Conservation (phyloP, 2,329 filamentous ascomycete genomes). For the Colletotrichum phormii region DNA sequence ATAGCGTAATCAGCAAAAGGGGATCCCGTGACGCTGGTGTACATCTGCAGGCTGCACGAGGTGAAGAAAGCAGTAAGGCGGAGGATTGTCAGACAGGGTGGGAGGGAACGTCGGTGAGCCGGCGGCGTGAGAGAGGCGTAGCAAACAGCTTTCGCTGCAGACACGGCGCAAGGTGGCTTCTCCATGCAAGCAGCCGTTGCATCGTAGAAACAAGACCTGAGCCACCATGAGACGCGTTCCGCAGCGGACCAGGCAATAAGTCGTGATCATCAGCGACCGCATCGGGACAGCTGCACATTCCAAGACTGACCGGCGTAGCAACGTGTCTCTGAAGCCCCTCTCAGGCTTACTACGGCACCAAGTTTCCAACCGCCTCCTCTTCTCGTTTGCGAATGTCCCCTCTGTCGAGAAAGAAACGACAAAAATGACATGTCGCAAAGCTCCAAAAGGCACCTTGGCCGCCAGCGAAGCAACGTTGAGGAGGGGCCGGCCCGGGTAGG, state of each 20-base stretch:
- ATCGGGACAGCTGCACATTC: slow-evolving; percentile 27
- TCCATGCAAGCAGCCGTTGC: slow-evolving; percentile 21
- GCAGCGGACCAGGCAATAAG: not conserved
- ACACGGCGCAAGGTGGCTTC: slow-evolving; percentile 10
- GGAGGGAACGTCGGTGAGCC: slow-evolving; percentile 15
- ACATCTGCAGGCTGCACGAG: slow-evolving; percentile 32
- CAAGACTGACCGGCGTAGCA: slow-evolving; percentile 31
- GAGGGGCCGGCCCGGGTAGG: slow-evolving; percentile 18
- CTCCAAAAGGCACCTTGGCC: slow-evolving; percentile 8
- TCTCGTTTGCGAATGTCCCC: not conserved
- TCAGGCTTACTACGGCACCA: slow-evolving; percentile 9
- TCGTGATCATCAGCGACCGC: slow-evolving; percentile 3
- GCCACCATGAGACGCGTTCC: slow-evolving; percentile 15
- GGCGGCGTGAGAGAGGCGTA: slow-evolving; percentile 18
- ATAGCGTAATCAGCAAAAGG: slow-evolving; percentile 19
- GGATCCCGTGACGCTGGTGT: slow-evolving; percentile 23
- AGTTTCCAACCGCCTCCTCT: not conserved
- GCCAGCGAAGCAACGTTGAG: slow-evolving; percentile 31
- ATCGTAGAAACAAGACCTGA: slow-evolving; percentile 7
- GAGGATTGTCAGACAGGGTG: slow-evolving; percentile 27
- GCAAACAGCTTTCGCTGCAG: slow-evolving; percentile 16
- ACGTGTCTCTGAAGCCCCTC: slow-evolving; percentile 21
- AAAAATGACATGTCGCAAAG: slow-evolving; percentile 27
- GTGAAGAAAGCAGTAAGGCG: slow-evolving; percentile 35
- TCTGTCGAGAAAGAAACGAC: not conserved